Conservation (phyloP, 352 stramenopile genomes). For the Ophiocytium majus region DNA sequence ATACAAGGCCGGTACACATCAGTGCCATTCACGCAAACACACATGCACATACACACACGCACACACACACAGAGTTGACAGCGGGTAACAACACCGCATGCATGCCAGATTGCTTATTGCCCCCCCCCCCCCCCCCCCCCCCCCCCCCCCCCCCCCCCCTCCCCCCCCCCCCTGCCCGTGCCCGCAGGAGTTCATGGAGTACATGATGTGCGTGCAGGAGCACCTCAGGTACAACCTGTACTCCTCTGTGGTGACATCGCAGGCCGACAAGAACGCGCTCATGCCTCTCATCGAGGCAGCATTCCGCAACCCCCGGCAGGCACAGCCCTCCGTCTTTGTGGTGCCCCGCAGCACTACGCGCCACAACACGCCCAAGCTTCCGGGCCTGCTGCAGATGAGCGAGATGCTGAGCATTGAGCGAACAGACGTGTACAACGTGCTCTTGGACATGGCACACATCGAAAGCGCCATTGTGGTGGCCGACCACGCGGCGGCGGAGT, state of each 20-base stretch:
- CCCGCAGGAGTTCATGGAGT: conserved; percentile 28
- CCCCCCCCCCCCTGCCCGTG: too few relatives aligned
- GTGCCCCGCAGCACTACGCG: neutral
- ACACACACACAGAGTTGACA: too few relatives aligned
- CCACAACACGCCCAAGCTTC: neutral
- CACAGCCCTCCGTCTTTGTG: neutral
- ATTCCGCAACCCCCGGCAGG: neutral
- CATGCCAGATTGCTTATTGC: too few relatives aligned
- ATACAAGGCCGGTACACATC: too few relatives aligned
- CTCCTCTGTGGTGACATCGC: conserved; percentile 32
- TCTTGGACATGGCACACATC: conserved; percentile 38
- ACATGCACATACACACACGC: too few relatives aligned
- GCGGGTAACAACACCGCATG: too few relatives aligned
- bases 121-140: too few relatives aligned
- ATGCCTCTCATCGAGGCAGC: neutral
- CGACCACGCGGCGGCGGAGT: conserved; percentile 14
- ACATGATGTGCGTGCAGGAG: conserved; percentile 26
- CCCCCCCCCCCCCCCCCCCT: neutral
- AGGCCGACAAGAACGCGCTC: conserved; percentile 23
- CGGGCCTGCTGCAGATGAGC: conserved; percentile 15
- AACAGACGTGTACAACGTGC: conserved; percentile 40
- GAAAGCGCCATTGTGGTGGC: conserved; percentile 30
- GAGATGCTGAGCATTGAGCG: neutral
- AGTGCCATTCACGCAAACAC: too few relatives aligned
- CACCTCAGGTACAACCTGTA: conserved; percentile 16